Evolutionary conservation across 2,329 filamentous ascomycete genomes (phyloP), one percentile per base, ranked within the genome.

Genomic region (Pestalotiopsis sp.): DNA sequence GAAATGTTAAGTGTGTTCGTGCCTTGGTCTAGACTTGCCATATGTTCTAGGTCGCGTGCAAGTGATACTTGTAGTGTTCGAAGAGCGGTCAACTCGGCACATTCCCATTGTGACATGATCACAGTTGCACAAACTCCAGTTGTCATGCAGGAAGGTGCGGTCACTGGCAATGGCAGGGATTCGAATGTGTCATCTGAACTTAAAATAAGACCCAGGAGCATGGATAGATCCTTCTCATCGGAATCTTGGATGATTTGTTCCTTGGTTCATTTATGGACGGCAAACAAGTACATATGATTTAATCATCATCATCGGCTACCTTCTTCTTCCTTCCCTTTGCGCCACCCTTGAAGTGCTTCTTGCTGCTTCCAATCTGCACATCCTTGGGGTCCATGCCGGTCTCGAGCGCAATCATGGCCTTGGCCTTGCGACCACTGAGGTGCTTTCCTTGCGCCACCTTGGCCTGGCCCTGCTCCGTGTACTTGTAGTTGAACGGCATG

Each of bases 321-420:
- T 83, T 85, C 77, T 86, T 88, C 70, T 84, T 84, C 78, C 89
- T 91, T 69, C 85, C 87, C 80, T 86, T 90, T 71, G 89, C 87
- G 56, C 90, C 89, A n/a, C 89, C 91, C 83, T 97, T 97, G 81
- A 94, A 96, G 82, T 99, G 96, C 84, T 98, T 98, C 89, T 99
- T 99, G 68, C 91, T 88, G 65, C 84, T 84, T 68, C 85, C 84
- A 68, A 87, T 75, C 80, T 86, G 83, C 72, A 96, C 82, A 68
- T 98, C 95, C 69, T 91, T 91, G 0, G 93, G 91, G 76, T 98
- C 94, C 45, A 98, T 80, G 14, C 93, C 93, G 69, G 91, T 93
- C 83, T 98, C 94, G 70, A 98, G 78, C 12, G 95, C 95, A 65
- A 93, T 84, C 84, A 98, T 89, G 52, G 91, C 86, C 76, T 90